These are phyloP conservation scores for Monosporozyma unispora DNA, from an alignment of 805 yeast genomes.

Conservation along the genomic window DNA sequence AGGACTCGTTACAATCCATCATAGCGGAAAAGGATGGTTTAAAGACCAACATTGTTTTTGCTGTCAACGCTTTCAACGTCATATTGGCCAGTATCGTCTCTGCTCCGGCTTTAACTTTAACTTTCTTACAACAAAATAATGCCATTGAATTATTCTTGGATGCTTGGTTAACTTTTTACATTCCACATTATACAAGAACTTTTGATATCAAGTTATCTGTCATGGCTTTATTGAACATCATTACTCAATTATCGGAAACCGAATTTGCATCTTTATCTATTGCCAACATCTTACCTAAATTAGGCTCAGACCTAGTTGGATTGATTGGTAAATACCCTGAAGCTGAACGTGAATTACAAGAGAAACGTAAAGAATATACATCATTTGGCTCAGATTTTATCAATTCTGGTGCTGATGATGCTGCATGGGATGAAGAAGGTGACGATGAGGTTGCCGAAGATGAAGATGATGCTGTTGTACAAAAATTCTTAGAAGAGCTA, in stretches of 20 bases:
- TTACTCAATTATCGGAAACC: slow-evolving; percentile 23
- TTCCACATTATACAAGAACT: slow-evolving; percentile 54
- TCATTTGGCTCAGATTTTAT: slow-evolving; percentile 29
- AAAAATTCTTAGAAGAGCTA: slow-evolving; percentile 43
- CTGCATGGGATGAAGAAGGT: slow-evolving; percentile 28
- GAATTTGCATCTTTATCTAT: slow-evolving; percentile 31
- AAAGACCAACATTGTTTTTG: slow-evolving; percentile 25
- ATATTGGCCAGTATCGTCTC: slow-evolving; percentile 56
- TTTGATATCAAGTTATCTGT: slow-evolving; percentile 72
- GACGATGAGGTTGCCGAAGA: slow-evolving; percentile 32
- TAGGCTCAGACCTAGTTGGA: slow-evolving; percentile 43
- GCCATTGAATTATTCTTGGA: slow-evolving; percentile 46
- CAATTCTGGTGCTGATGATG: slow-evolving; percentile 30
- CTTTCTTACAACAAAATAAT: slow-evolving; percentile 37
- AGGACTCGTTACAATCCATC: slow-evolving; percentile 34
- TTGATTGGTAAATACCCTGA: slow-evolving; percentile 56
- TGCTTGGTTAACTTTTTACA: slow-evolving; percentile 27
- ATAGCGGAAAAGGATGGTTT: slow-evolving; percentile 17
- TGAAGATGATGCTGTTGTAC: slow-evolving; percentile 26
- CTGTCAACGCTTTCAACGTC: slow-evolving; percentile 39
- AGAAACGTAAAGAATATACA: slow-evolving; percentile 48
- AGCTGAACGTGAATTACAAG: slow-evolving; percentile 60
- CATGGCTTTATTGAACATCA: slow-evolving; percentile 53
- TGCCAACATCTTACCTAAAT: slow-evolving; percentile 33
- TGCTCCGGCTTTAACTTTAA: slow-evolving; percentile 47